Conservation (phyloP, 495 filamentous ascomycete species). For the Stereocaulon alpinum region DNA sequence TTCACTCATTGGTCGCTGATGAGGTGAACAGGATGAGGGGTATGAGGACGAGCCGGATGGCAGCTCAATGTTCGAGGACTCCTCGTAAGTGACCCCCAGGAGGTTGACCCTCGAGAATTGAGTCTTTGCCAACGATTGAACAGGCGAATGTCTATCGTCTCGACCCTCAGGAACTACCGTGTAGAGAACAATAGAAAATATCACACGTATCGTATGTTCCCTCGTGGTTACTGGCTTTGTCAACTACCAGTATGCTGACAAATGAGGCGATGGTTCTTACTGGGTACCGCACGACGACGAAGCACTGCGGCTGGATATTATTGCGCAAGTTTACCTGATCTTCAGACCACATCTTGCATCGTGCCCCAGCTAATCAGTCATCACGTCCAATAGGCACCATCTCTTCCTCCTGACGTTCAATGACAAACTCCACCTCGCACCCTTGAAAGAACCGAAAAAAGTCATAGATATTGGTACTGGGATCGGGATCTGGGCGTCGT, state of each 20-base stretch:
- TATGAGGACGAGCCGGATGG: conserved; percentile 13
- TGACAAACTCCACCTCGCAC: conserved; percentile 23
- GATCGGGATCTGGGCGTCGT: conserved; percentile 21
- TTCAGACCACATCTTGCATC: background rate
- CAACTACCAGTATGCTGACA: conserved; percentile 10
- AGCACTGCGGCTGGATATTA: conserved; percentile 25
- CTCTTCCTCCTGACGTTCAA: conserved; percentile 35
- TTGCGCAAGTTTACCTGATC: conserved; percentile 23
- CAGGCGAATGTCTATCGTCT: conserved; percentile 19
- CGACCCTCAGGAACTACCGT: conserved; percentile 24
- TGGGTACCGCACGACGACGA: conserved; percentile 33
- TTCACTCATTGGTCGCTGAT: background rate
- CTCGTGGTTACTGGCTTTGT: background rate
- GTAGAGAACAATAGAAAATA: conserved; percentile 31
- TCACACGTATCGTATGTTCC: conserved; percentile 29
- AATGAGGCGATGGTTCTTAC: conserved; percentile 24
- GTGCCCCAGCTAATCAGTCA: background rate
- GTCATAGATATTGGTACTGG: conserved; percentile 22
- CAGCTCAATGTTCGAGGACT: conserved; percentile 11
- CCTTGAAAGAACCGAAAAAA: conserved; percentile 17
- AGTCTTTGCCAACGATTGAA: background rate
- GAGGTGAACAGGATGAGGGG: conserved; percentile 16
- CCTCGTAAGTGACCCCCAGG: conserved; percentile 15
- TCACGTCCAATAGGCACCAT: conserved; percentile 29
- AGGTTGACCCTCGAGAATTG: too few species aligned